Percentiles rank a stretch among this genome's conserved stretches.
Evolutionary conservation across 2,329 filamentous ascomycete genomes (phyloP).

Genomic region (Cytospora leucostoma): DNA sequence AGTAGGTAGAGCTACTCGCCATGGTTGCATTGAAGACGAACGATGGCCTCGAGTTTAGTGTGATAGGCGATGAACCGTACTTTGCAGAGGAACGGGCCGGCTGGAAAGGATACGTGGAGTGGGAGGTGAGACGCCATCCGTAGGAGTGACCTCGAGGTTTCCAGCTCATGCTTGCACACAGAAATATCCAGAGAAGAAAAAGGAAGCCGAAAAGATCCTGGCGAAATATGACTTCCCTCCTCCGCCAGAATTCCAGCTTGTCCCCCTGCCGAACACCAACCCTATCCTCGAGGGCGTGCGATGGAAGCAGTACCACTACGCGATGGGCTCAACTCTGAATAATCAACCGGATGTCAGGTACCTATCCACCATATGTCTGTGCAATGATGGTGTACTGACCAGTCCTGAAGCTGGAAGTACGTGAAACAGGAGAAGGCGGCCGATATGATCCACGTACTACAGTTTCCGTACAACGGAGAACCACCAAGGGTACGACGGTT

Average conservation of each 20-base stretch:
- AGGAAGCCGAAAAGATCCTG: constrained; percentile 57
- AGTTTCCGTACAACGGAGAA: constrained; percentile 67
- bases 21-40: background rate
- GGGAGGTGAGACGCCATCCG: constrained; percentile 47
- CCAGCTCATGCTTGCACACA: background rate
- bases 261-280: constrained; percentile 56
- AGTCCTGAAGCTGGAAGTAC: constrained; percentile 59
- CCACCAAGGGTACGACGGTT: constrained; percentile 45
- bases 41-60: background rate
- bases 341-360: background rate
- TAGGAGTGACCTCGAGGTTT: background rate
- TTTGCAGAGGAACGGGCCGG: constrained; percentile 35
- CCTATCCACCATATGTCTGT: background rate
- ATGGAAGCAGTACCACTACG: constrained; percentile 62
- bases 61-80: background rate
- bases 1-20: background rate
- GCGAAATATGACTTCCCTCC: constrained; percentile 51
- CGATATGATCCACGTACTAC: constrained; percentile 62
- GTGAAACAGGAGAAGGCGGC: constrained; percentile 59
- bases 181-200: constrained; percentile 68
- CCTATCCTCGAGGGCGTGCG: constrained; percentile 57
- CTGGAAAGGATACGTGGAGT: constrained; percentile 61
- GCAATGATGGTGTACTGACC: constrained; percentile 33
- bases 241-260: constrained; percentile 58
- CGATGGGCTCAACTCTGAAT: constrained; percentile 40